Base-by-base conservation (phyloP, 257 asterid species). In the Jacaranda mimosifolia region DNA sequence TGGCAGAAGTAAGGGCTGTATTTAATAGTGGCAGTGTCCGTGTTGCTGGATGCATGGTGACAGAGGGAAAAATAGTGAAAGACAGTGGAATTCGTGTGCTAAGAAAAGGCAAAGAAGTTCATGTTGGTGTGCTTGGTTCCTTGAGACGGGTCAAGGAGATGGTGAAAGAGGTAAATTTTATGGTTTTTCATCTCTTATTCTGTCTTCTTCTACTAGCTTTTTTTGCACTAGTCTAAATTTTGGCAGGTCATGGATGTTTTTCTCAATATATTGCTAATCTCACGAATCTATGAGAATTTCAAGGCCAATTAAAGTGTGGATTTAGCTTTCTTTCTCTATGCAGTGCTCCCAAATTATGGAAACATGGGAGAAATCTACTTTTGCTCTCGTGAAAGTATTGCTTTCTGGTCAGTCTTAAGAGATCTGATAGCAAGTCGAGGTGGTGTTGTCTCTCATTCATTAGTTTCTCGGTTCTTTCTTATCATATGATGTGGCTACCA, bases 21-120 rank as follows among this genome's bases (percentile, higher is more conserved):
- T 96, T 96, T 85, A 93, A 90, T 82, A 96, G 98, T 64, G 99
- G 99, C 80, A 96, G 99, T 77, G 97, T 97, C 10, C 92, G 94
- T 45, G 99, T 90, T 78, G 99, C 99, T 77, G 99, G 99, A 63
- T 93, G 99, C 88, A 91, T 93, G 95, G 94, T 92, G 36, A 90
- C 89, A 0, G 98, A 96, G 77, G 99, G 99, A 48, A 96, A 93
- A 86, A 74, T 96, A 57, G 96, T 83, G 71, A 89, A 90, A 85
- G 97, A 82, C 67, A 93, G 91, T 81, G 99, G 99, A 57, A 80
- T 96, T 76, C 94, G 96, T 69, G 97, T 93, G 52, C 55, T 75
- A 53, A 89, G 99, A 76, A 92, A 86, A 77, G 88, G 97, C 79
- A 92, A 88, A 87, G 88, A 81, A 83, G 91, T 96, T 77, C 85